A percentile compares a stretch with the other conserved stretches of the same genome.
Conservation (phyloP, 2,329 filamentous ascomycete species). For the Nigrospora oryzae region DNA sequence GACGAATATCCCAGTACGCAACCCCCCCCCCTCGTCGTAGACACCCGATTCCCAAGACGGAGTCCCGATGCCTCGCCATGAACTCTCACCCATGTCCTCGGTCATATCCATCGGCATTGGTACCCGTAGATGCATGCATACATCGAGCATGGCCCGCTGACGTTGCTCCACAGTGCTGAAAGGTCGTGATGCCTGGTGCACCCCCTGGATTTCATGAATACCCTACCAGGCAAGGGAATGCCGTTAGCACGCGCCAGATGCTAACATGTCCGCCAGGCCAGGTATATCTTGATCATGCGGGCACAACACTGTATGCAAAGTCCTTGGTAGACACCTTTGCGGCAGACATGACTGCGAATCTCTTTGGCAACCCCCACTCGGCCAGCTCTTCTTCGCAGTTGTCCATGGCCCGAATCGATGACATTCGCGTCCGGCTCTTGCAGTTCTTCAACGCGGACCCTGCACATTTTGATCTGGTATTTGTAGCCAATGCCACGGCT, state of each 20-base stretch:
- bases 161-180: constrained; percentile 37
- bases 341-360: constrained; percentile 64
- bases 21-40: too few relatives aligned
- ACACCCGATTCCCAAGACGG: too few relatives aligned
- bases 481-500: constrained; percentile 53
- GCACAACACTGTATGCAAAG: constrained; percentile 77
- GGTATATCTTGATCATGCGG: constrained; percentile 87
- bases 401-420: constrained; percentile 66
- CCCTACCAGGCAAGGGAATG: background rate
- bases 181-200: constrained; percentile 32
- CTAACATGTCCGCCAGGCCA: constrained; percentile 40
- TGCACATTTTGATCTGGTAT: constrained; percentile 70
- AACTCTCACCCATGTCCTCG: too few relatives aligned
- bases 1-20: constrained; percentile 49
- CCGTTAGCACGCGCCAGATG: too few relatives aligned
- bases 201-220: background rate
- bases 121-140: too few relatives aligned
- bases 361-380: constrained; percentile 92
- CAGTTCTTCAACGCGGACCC: constrained; percentile 76
- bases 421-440: constrained; percentile 62
- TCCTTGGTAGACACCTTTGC: constrained; percentile 75
- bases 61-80: too few relatives aligned
- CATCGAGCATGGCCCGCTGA: too few relatives aligned
- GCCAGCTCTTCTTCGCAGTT: constrained; percentile 73
- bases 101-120: too few relatives aligned